phyloP scores from a whole-genome alignment of 2,329 filamentous ascomycete species.

The Emydomyces testavorans region DNA sequence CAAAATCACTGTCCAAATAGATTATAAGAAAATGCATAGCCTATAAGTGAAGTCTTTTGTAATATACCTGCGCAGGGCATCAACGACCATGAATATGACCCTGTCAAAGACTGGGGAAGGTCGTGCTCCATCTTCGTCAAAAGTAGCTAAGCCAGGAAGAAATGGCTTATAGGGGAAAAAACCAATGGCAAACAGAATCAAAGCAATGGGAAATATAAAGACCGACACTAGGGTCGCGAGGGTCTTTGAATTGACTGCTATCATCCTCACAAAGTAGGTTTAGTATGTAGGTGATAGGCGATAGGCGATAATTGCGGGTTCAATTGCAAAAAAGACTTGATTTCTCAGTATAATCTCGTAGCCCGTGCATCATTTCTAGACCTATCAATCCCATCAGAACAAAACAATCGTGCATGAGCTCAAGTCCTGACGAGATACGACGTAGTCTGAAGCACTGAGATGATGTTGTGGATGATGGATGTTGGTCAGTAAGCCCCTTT shows the following conservation, averaged over 20 bases:
- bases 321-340: neutral
- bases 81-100: slow-evolving; percentile 93
- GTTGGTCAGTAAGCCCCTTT: neutral
- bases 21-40: slow-evolving; percentile 1
- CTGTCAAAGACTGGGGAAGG: slow-evolving; percentile 70
- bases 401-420: neutral
- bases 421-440: neutral
- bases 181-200: slow-evolving; percentile 68
- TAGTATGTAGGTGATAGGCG: neutral
- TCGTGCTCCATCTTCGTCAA: slow-evolving; percentile 39
- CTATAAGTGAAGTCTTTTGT: neutral
- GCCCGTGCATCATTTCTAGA: neutral
- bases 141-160: slow-evolving; percentile 68
- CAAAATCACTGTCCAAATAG: slow-evolving; percentile 61
- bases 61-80: slow-evolving; percentile 72
- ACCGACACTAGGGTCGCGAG: slow-evolving; percentile 47
- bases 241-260: neutral
- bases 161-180: slow-evolving; percentile 98
- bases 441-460: neutral
- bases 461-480: too few relatives aligned
- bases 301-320: neutral
- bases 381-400: neutral
- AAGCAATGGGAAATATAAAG: slow-evolving; percentile 61
- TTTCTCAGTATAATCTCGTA: neutral
- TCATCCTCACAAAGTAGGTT: neutral